phyloP scores from a whole-genome alignment of 2,329 filamentous ascomycete genomes.

The Trichoderma hamatum region DNA sequence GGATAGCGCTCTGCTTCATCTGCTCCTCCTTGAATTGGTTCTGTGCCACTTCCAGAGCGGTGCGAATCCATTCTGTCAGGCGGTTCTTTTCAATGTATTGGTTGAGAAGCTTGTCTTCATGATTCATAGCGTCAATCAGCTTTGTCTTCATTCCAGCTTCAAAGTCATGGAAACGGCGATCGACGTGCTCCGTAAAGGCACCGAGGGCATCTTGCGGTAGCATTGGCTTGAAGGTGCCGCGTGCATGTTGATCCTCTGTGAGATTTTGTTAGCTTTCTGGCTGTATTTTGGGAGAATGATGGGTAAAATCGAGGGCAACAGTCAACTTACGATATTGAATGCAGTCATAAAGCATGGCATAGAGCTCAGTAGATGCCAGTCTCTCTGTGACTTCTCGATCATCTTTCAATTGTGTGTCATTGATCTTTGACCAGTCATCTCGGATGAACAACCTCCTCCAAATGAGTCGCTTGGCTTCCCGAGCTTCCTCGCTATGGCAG shows the following conservation, averaged over 20 bases:
- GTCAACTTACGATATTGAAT: conserved; percentile 64
- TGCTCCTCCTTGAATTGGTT: conserved; percentile 41
- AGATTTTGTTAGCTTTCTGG: conserved; percentile 24
- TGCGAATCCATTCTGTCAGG: conserved; percentile 67
- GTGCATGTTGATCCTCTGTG: conserved; percentile 48
- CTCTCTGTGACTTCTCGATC: conserved; percentile 68
- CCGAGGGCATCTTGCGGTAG: conserved; percentile 59
- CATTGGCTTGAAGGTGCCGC: conserved; percentile 49
- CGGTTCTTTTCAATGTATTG: conserved; percentile 68
- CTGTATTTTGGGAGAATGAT: background rate
- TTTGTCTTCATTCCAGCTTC: conserved; percentile 67
- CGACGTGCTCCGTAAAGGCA: conserved; percentile 63
- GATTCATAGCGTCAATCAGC: conserved; percentile 70
- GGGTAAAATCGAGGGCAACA: background rate
- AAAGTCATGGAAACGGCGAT: conserved; percentile 61
- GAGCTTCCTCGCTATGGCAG: conserved; percentile 58
- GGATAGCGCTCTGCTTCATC: conserved; percentile 32
- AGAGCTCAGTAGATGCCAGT: conserved; percentile 68
- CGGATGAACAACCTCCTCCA: conserved; percentile 86
- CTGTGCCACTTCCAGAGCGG: conserved; percentile 45
- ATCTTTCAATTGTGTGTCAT: conserved; percentile 73
- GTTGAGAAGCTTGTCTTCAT: conserved; percentile 69
- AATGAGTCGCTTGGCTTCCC: conserved; percentile 64
- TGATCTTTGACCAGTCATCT: conserved; percentile 82
- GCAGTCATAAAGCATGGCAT: conserved; percentile 66